Percentiles rank a stretch among this genome's conserved stretches.
These are phyloP conservation scores for Cavenderia fasciculata DNA, from an alignment of 78 protist genomes.

Conservation along the genomic window DNA sequence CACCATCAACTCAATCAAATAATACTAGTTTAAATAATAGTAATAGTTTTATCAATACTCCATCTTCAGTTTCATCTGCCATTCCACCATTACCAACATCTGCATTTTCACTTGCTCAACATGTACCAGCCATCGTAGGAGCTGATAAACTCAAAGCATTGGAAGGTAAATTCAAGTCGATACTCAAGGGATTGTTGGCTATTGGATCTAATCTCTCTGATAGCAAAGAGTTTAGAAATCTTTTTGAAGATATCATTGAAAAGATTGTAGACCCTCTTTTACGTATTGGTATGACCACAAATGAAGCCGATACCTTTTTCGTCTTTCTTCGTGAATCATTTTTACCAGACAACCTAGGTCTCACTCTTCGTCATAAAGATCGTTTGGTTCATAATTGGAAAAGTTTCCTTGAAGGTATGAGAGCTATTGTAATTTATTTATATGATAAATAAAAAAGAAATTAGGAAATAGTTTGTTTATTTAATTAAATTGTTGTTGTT, in stretches of 20 bases:
- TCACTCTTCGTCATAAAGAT: slow-evolving; percentile 48
- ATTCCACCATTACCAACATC: neutral
- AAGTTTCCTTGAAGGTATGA: slow-evolving; percentile 45
- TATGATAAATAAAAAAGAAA: too few species aligned
- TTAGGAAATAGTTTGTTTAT: too few species aligned
- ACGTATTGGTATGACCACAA: slow-evolving; percentile 28
- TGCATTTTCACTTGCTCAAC: neutral
- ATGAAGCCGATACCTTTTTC: slow-evolving; percentile 52
- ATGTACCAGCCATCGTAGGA: neutral
- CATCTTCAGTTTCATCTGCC: neutral
- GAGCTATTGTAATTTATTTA: slow-evolving; percentile 34
- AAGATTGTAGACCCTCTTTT: slow-evolving; percentile 63
- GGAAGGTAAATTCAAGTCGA: slow-evolving; percentile 39
- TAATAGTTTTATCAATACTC: neutral
- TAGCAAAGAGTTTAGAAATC: slow-evolving; percentile 70
- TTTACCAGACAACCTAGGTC: slow-evolving; percentile 26
- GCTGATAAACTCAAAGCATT: slow-evolving; percentile 18
- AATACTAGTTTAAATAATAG: neutral
- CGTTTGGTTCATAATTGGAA: slow-evolving; percentile 66
- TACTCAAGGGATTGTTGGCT: slow-evolving; percentile 50
- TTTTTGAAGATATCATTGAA: slow-evolving; percentile 72
- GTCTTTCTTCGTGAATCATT: slow-evolving; percentile 18
- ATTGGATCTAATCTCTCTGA: slow-evolving; percentile 61
- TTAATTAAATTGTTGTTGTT: too few species aligned
- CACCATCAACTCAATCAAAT: neutral